Base-by-base conservation (phyloP, 805 yeast genomes). In the Priceomyces medius region DNA sequence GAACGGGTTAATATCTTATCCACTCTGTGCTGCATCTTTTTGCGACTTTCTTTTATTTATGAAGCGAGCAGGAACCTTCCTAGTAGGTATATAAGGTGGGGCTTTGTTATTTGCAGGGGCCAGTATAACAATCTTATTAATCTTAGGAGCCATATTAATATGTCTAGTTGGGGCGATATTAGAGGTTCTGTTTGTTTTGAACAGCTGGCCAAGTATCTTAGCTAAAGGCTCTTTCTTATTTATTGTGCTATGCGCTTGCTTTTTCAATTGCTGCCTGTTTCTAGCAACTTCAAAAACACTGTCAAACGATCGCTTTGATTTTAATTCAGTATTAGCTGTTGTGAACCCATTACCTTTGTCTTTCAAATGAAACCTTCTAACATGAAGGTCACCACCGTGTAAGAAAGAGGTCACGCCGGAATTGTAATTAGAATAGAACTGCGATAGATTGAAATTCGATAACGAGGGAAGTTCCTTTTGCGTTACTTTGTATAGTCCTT, bases 51-150 rank as follows among this genome's bases (percentile, higher is more conserved):
- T 35, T 35, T 38, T 29, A 17, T 40, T 35, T n/a, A 41, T 28
- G 16, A 38, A 34, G 8, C 27, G 35, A 10, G 43, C 21, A 23
- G 47, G 47, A n/a, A 40, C 42, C 26, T 45, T 42, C 36, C 68
- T 47, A 27, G 47, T 46, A 2, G 69, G 69, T 9, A 66, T 56
- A 43, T 64, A 64, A 3, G 61, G 51, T 3, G 72, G 72, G 0
- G 72, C 71, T 41, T 35, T 46, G 17, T 53, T 52, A 21, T 38
- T 26, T 13, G 36, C 35, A 9, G 47, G 37, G 9, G 29, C 29
- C n/a, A 21, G 19, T 7, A 42, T 38, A 17, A 31, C 26, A 12
- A 33, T 28, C 13, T 38, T 23, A 2, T 31, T 13, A 14, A 3
- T 26, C 8, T 17, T 23, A 2, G 44, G 42, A 10, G 46, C 46